Conservation (phyloP, 1,139 yeast genomes). For the Martiniozyma asiatica region DNA sequence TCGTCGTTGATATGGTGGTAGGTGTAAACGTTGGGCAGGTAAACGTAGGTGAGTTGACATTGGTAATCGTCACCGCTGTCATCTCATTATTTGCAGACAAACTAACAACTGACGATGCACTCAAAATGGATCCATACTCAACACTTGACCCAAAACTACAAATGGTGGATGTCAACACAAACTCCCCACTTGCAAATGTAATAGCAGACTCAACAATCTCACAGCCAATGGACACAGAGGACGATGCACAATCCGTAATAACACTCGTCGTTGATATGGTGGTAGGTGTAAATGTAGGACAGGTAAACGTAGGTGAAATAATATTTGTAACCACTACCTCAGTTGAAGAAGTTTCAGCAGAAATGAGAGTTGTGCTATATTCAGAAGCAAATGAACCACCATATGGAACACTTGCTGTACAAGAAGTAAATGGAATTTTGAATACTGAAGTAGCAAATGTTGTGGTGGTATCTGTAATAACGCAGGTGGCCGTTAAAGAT, state of each 20-base stretch:
- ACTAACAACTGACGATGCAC: too few species aligned
- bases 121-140: too few species aligned
- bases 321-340: slow-evolving; percentile 6
- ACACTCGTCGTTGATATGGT: slow-evolving; percentile 1
- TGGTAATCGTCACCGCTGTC: too few species aligned
- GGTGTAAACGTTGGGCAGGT: slow-evolving; percentile 4
- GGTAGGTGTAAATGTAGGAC: slow-evolving; percentile 3
- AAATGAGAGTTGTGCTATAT: slow-evolving; percentile 2
- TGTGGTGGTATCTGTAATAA: neutral
- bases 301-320: slow-evolving; percentile 7
- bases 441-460: neutral
- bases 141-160: too few species aligned
- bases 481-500: slow-evolving; percentile 2
- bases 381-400: slow-evolving; percentile 7
- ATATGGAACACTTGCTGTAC: slow-evolving; percentile 2
- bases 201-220: slow-evolving; percentile 64
- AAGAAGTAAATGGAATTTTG: slow-evolving; percentile 1
- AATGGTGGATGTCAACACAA: slow-evolving; percentile 3
- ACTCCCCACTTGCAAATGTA: slow-evolving; percentile 85
- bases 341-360: slow-evolving; percentile 1
- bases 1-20: slow-evolving; percentile 1
- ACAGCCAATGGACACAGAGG: slow-evolving; percentile 1
- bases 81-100: too few species aligned
- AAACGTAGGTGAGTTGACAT: slow-evolving; percentile 8
- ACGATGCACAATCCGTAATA: slow-evolving; percentile 1